A percentile compares a stretch with the other conserved stretches of the same genome.
phyloP scores from a whole-genome alignment of 371 early-diverging fungal species.

The Dichotomocladium elegans region DNA sequence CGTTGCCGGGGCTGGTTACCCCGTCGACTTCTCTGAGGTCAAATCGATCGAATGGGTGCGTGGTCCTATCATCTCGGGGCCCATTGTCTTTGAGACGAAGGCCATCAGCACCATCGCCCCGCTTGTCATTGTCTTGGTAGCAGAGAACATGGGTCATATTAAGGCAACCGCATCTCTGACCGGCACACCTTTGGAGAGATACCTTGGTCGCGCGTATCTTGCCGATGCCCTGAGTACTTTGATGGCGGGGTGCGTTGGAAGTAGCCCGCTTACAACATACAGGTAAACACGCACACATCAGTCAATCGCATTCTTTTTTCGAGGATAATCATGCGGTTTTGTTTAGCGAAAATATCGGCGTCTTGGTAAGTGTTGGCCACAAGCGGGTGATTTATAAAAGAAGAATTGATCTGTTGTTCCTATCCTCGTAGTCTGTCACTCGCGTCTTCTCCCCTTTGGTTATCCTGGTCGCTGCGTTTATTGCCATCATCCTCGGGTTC shows the following conservation, averaged over 20 bases:
- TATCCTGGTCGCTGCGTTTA: constrained; percentile 48
- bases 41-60: constrained; percentile 13
- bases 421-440: constrained; percentile 33
- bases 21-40: constrained; percentile 44
- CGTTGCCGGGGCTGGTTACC: constrained; percentile 34
- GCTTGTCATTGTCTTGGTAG: constrained; percentile 47
- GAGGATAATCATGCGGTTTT: no score
- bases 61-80: constrained; percentile 8
- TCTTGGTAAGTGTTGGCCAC: no score
- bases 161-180: constrained; percentile 55
- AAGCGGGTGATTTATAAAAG: no score
- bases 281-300: no score
- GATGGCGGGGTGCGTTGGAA: constrained; percentile 47
- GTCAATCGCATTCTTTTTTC: no score
- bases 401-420: no score
- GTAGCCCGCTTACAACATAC: constrained; percentile 54
- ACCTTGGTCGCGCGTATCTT: constrained; percentile 50
- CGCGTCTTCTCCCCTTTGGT: constrained; percentile 53
- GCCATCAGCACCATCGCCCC: constrained; percentile 56
- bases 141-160: constrained; percentile 59
- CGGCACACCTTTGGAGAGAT: constrained; percentile 36
- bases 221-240: constrained; percentile 59
- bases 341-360: constrained; percentile 57
- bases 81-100: constrained; percentile 25
- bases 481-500: constrained; percentile 54